A percentile compares a stretch with the other conserved stretches of the same genome.
phyloP scores from a whole-genome alignment of 2,329 filamentous ascomycete genomes.

The Intubia oerlemansii region DNA sequence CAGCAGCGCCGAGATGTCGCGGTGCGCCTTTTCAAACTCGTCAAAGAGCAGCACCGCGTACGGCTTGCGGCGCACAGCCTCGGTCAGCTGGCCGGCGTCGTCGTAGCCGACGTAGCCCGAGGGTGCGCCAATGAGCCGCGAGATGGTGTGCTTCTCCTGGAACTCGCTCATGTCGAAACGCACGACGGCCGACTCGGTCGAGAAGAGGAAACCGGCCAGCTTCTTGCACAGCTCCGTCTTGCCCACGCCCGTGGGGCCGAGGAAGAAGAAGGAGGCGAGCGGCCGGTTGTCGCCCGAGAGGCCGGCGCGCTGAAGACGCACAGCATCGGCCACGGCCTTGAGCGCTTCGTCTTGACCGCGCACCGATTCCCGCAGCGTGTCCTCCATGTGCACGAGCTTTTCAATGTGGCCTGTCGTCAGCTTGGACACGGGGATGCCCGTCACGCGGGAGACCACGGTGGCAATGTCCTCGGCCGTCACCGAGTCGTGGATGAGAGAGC shows the following conservation, averaged over 20 bases:
- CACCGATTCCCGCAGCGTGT: slow-evolving; percentile 61
- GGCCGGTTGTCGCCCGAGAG: slow-evolving; percentile 81
- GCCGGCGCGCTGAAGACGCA: slow-evolving; percentile 82
- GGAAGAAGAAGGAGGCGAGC: slow-evolving; percentile 89
- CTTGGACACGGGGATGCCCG: slow-evolving; percentile 82
- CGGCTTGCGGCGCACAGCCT: slow-evolving; percentile 83
- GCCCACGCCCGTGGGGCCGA: slow-evolving; percentile 87
- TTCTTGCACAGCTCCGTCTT: slow-evolving; percentile 98
- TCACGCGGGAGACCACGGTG: slow-evolving; percentile 71
- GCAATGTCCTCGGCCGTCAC: slow-evolving; percentile 95
- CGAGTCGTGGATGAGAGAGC: slow-evolving; percentile 80
- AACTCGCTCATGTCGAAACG: slow-evolving; percentile 98
- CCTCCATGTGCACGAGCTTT: slow-evolving; percentile 91
- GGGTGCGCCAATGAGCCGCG: slow-evolving; percentile 74
- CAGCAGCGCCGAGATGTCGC: slow-evolving; percentile 78
- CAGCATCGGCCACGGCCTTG: slow-evolving; percentile 75
- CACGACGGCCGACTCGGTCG: slow-evolving; percentile 73
- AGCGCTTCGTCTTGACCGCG: slow-evolving; percentile 90
- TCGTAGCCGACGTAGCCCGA: slow-evolving; percentile 95
- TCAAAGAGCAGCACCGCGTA: slow-evolving; percentile 91
- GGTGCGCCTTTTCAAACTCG: slow-evolving; percentile 94
- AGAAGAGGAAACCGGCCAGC: slow-evolving; percentile 82
- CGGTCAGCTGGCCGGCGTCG: slow-evolving; percentile 86
- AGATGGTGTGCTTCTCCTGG: slow-evolving; percentile 92
- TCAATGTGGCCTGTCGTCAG: slow-evolving; percentile 86